Evolutionary conservation across 345 rosid genomes (phyloP), one percentile per base, ranked within the genome.

Genomic region (Euphorbia tirucalli): DNA sequence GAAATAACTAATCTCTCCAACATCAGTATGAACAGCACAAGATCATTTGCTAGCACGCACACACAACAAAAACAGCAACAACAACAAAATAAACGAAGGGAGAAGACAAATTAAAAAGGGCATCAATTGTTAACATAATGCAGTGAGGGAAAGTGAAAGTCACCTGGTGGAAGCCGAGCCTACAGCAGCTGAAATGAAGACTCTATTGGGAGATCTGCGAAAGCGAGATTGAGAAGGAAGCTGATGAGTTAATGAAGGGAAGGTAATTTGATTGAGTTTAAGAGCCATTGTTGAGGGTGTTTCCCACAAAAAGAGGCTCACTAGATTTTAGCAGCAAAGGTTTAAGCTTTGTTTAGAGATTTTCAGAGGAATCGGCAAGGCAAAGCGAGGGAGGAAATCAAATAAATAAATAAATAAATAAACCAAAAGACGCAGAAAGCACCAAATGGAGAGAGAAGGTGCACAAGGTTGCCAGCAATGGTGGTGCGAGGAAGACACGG

Each of bases 111-210:
- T 18, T 21, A 4, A 19, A 30, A 28, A 22, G 3, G 0, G 21
- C 61, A 24, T 11, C 2, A 19, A 59, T 32, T 22, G 7, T 30
- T 44, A 4, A 65, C 3, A 25, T 14, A n/a, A 76, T 21, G 66
- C 31, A 68, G 44, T 59, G 69, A 66, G 43, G 44, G 30, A 21
- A 0, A 30, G 11, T 63, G 60, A 32, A 25, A 66, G 82, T 78
- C 50, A 87, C 90, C 77, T 83, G 57, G 87, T 25, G 10, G 76
- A 46, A 31, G 55, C 44, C 31, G 85, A 52, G 39, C 78, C 81
- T 61, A 77, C 59, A 61, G 83, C 70, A n/a, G 90, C 85, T 32
- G 88, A 83, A 85, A 87, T 83, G 83, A 48, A 67, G n/a, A 87
- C 76, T 65, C 71, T 66, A 30, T 11, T 44, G 9, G 83, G 77